Conservation (phyloP, 179 eudicot species). For the Vitellaria paradoxa region DNA sequence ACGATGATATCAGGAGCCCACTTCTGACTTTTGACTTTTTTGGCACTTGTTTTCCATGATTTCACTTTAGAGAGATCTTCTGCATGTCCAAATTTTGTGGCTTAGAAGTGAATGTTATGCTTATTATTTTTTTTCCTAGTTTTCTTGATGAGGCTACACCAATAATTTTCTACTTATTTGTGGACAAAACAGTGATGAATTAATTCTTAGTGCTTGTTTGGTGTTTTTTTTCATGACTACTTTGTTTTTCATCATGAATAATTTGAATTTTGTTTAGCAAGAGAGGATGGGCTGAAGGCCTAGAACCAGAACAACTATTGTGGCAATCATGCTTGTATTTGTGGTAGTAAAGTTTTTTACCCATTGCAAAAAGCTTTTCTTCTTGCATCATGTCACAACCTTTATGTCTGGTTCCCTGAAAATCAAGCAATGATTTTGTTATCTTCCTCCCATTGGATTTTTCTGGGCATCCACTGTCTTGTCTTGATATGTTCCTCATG, state of each 20-base stretch:
- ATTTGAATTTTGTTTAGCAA: background rate
- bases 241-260: background rate
- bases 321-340: background rate
- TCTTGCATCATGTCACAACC: background rate
- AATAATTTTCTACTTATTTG: background rate
- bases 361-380: background rate
- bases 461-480: background rate
- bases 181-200: background rate
- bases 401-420: background rate
- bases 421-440: background rate
- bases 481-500: background rate
- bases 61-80: background rate
- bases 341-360: too few relatives aligned
- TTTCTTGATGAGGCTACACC: background rate
- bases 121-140: background rate
- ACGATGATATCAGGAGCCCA: background rate
- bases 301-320: constrained; percentile 4
- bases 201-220: background rate
- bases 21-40: constrained; percentile 1
- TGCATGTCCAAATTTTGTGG: background rate
- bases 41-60: background rate
- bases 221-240: background rate
- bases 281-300: background rate
- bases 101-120: background rate
- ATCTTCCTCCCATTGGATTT: background rate